phyloP scores from a whole-genome alignment of 2,329 filamentous ascomycete genomes.

The Xylaria sp. region DNA sequence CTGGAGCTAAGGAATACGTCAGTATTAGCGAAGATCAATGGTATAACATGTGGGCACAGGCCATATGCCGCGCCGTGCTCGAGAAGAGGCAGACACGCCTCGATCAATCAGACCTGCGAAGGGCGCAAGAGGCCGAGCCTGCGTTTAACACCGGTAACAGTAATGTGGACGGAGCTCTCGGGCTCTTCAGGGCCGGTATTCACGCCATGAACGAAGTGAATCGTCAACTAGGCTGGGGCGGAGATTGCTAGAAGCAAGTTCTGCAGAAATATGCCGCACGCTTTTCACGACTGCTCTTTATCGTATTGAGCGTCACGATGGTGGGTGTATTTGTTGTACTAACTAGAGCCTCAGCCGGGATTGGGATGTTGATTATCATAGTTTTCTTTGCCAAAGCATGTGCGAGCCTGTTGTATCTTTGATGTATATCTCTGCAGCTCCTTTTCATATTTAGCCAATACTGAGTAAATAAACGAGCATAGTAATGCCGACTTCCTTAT shows the following conservation, averaged over 20 bases:
- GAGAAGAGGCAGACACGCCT: conserved; percentile 66
- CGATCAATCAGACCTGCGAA: conserved; percentile 66
- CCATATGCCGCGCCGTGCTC: conserved; percentile 69
- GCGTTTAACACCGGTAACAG: conserved; percentile 54
- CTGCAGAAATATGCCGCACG: background rate
- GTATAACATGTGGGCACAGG: conserved; percentile 70
- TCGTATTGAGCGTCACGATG: conserved; percentile 24
- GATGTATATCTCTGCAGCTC: background rate
- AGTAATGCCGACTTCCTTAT: background rate
- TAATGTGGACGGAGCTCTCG: conserved; percentile 54
- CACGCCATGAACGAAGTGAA: conserved; percentile 65
- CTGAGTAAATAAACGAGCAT: background rate
- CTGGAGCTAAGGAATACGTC: conserved; percentile 61
- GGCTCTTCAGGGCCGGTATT: conserved; percentile 61
- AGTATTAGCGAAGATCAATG: conserved; percentile 68
- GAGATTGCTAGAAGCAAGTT: conserved; percentile 45
- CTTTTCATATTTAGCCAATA: background rate
- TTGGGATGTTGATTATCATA: conserved; percentile 17
- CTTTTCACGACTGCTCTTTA: conserved; percentile 1
- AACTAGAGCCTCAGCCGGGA: conserved; percentile 12
- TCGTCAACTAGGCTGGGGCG: conserved; percentile 65
- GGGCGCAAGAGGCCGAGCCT: conserved; percentile 54
- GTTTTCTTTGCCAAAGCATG: conserved; percentile 22
- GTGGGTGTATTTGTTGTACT: conserved; percentile 16
- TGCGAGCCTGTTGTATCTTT: background rate